Percentiles rank a stretch among this genome's conserved stretches.
These are phyloP conservation scores for Saksenaea vasiformis DNA, from an alignment of 371 early-diverging fungal species.

Conservation along the genomic window DNA sequence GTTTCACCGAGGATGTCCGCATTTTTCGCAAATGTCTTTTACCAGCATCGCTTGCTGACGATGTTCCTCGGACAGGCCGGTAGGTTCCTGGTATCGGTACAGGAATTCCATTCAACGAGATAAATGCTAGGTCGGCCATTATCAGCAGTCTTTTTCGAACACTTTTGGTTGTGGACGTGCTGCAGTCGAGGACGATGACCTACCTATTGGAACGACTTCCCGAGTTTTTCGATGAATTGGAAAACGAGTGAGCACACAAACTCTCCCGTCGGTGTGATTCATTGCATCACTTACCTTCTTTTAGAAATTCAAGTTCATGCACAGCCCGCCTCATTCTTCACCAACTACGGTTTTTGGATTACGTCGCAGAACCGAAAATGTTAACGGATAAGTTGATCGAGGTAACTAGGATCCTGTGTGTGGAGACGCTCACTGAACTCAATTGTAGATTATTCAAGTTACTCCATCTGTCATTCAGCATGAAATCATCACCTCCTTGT, in stretches of 20 bases:
- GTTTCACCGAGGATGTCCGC: constrained; percentile 22
- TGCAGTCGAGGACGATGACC: constrained; percentile 63
- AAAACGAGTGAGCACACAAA: constrained; percentile 36
- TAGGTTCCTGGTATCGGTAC: constrained; percentile 1
- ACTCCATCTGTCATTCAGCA: constrained; percentile 69
- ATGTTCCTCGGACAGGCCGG: constrained; percentile 21
- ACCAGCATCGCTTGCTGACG: constrained; percentile 26
- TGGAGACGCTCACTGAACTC: background rate
- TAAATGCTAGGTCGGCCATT: constrained; percentile 5
- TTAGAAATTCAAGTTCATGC: constrained; percentile 45
- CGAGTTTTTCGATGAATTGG: constrained; percentile 64
- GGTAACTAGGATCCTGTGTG: constrained; percentile 36
- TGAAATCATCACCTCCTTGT: constrained; percentile 74
- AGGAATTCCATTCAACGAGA: background rate
- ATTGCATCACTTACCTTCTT: background rate
- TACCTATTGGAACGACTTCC: constrained; percentile 69
- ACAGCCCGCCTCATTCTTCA: constrained; percentile 71
- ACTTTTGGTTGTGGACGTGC: constrained; percentile 60
- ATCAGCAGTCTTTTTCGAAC: constrained; percentile 65
- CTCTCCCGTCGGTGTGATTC: background rate
- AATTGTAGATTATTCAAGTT: constrained; percentile 56
- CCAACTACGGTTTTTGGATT: constrained; percentile 80
- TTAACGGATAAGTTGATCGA: constrained; percentile 73
- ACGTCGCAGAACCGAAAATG: constrained; percentile 65
- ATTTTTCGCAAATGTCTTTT: constrained; percentile 37